Evolutionary conservation across 1,284 basidiomycete species (phyloP), one percentile per base, ranked within the genome.

Genomic region (Tilletiopsis washingtonensis): DNA sequence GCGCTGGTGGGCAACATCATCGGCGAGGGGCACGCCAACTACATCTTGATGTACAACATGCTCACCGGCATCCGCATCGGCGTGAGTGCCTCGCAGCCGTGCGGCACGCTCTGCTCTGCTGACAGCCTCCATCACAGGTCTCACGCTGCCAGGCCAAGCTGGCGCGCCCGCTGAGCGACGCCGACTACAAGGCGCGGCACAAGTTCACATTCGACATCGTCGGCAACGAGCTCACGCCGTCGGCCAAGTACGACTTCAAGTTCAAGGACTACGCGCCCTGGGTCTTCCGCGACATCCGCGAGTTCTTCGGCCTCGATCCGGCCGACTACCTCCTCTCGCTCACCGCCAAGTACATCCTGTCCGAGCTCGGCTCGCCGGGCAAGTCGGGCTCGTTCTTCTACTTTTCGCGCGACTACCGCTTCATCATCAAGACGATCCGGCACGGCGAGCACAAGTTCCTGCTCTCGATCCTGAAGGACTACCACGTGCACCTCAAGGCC

Each of bases 11-110:
- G 93, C 7, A 97, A 97, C 73, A 75, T 97, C 61, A 96, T 98
- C 57, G 88, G 88, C 34, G 91, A 97, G 73, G 93, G 84, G 62
- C 93, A 98, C 75, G 91, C 85, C 74, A 98, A 98, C 77, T 98
- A 97, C 67, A 88, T 97, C 54, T 78, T 98, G 69, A 97, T 97
- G 93, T 98, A 97, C 78, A 97, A 98, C 78, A 98, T 98, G 93
- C 80, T 98, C 65, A 98, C 93, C 3, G 93, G 93, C 4, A 97
- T 98, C 59, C 84, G 93, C 27, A 91, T 91, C 62, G 91, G 86
- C 45, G 87, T 96, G 4, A n/a, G n/a, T n/a, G n/a, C n/a, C n/a
- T n/a, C n/a, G n/a, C n/a, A n/a, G n/a, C n/a, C n/a, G n/a, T n/a
- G n/a, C n/a, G n/a, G n/a, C n/a, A n/a, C n/a, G n/a, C n/a, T n/a